Conservation (phyloP, 1,284 basidiomycete genomes). For the Ceratobasidium sp. region DNA sequence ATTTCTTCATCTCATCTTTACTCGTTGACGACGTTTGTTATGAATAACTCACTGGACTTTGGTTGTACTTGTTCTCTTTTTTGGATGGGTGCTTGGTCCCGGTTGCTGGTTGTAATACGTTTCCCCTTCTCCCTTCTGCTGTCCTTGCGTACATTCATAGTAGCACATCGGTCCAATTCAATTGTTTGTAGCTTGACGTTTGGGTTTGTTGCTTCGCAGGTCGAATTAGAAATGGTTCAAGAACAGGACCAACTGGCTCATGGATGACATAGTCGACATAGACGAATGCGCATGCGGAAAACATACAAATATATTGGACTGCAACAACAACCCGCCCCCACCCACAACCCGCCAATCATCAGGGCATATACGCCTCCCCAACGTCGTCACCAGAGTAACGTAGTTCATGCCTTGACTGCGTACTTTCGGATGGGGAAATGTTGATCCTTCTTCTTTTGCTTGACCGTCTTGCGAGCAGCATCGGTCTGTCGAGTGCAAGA, state of each 20-base stretch:
- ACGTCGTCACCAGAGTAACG: neutral
- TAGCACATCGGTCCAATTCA: constrained; percentile 12
- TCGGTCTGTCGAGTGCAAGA: constrained; percentile 72
- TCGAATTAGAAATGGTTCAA: neutral
- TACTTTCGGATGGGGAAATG: constrained; percentile 93
- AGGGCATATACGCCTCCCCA: constrained; percentile 17
- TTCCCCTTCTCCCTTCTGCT: neutral
- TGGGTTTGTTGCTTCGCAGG: neutral
- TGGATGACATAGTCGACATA: constrained; percentile 47
- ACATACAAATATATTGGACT: constrained; percentile 47
- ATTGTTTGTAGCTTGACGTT: neutral
- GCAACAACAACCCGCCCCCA: constrained; percentile 41
- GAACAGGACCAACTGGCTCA: constrained; percentile 15
- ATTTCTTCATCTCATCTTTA: constrained; percentile 16
- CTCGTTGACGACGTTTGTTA: neutral
- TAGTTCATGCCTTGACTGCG: constrained; percentile 76
- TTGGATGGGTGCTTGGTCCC: constrained; percentile 2
- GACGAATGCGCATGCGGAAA: constrained; percentile 42
- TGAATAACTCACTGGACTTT: constrained; percentile 31
- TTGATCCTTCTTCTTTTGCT: constrained; percentile 92
- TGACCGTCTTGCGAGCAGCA: constrained; percentile 83
- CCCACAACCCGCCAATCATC: constrained; percentile 23
- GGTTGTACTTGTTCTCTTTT: constrained; percentile 9
- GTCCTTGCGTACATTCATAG: constrained; percentile 14
- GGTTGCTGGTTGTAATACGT: constrained; percentile 16